A percentile compares a stretch with the other conserved stretches of the same genome.
Conservation (phyloP, 179 eudicot genomes). For the Gypsophila paniculata region DNA sequence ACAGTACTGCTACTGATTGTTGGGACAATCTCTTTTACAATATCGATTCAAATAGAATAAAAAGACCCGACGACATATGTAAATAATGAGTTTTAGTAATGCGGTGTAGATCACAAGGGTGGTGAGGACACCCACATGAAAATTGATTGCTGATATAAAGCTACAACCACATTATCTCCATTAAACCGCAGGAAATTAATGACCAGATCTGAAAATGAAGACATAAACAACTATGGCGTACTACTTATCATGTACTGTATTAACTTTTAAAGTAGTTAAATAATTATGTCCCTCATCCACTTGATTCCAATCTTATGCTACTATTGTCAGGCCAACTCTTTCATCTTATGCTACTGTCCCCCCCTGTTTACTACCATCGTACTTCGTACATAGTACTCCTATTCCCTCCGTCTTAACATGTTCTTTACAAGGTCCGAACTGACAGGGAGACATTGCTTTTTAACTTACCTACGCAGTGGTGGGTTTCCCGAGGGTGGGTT, state of each 20-base stretch:
- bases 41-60: too few relatives aligned
- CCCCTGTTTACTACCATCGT: not conserved
- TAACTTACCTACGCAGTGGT: too few relatives aligned
- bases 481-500: too few relatives aligned
- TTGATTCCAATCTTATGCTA: not conserved
- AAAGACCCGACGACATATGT: too few relatives aligned
- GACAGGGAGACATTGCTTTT: too few relatives aligned
- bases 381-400: not conserved
- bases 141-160: not conserved
- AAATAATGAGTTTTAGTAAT: too few relatives aligned
- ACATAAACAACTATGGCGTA: not conserved
- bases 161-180: slow-evolving; percentile 2
- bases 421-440: not conserved
- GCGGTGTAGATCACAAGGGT: not conserved
- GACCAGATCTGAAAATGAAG: not conserved
- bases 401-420: not conserved
- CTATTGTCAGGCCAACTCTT: not conserved
- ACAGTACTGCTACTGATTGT: too few relatives aligned
- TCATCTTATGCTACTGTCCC: not conserved
- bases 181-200: not conserved
- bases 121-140: not conserved
- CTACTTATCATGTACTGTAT: too few relatives aligned
- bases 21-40: too few relatives aligned
- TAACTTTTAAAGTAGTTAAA: too few relatives aligned
- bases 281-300: not conserved